Base-by-base conservation (phyloP, 2,329 filamentous ascomycete species). In the Paecilomyces variotii region DNA sequence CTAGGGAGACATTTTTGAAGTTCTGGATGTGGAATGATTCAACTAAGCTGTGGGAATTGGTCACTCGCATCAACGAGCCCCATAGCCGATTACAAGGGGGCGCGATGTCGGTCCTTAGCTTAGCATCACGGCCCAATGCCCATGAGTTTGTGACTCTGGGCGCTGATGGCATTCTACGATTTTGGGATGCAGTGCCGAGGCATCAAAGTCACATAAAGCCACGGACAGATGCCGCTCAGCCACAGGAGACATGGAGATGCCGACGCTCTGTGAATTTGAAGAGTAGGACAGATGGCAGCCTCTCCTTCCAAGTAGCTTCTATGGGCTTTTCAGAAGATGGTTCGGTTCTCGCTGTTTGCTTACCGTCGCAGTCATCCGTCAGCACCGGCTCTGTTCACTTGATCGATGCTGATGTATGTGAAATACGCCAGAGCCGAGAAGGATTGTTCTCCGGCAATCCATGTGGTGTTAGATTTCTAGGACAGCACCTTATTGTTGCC, bases 101-200 rank as follows among this genome's bases (percentile, higher is more conserved):
- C 27, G 76, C 82, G 34, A 80, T 80, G 52, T 77, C 80, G 3
- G 82, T 97, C 1, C 82, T 96, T 32, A 88, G 87, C 64, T 78
- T 97, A 4, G 84, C 84, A 2, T 82, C 88, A 14, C 87, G 92
- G 62, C 89, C 90, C 2, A 80, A 78, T 2, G 81, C 82, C 6
- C 78, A 84, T 54, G 85, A 87, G 53, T 97, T 97, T 71, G 89
- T 90, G 7, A 96, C 92, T 1, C 80, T 96, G 45, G 94, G 93
- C 35, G 84, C 87, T 57, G 93, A 99, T 70, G 87, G 86, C 10
- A 77, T 84, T 25, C 83, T 96, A 39, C 86, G 90, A 45, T 79
- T 94, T 54, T 99, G 94, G 94, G 83, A 83, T n/a, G 85, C 89
- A 10, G 88, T 84, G 71, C 80, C 83, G 4, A 83, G 88, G 53